Conservation (phyloP, 2,329 filamentous ascomycete genomes). For the Cordyceps militaris region DNA sequence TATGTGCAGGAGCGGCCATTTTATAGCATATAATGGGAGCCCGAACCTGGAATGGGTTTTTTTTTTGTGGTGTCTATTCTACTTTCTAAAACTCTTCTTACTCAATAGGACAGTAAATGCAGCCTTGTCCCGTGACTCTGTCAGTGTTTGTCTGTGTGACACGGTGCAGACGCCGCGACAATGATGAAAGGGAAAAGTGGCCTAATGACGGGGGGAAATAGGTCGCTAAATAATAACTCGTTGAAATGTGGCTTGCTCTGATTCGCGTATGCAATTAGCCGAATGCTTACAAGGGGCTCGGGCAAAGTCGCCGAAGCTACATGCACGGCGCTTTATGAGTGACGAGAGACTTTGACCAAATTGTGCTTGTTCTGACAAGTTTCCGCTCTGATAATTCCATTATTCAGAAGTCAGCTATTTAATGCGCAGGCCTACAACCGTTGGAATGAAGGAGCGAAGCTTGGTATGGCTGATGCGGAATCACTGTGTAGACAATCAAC, state of each 20-base stretch:
- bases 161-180: not conserved
- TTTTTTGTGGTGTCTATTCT: not conserved
- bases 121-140: not conserved
- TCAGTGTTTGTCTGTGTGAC: not conserved
- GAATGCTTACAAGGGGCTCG: not conserved
- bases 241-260: not conserved
- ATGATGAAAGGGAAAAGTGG: not conserved
- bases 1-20: conserved; percentile 20
- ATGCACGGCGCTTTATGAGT: not conserved
- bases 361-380: not conserved
- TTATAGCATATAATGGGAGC: conserved; percentile 26
- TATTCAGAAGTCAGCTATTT: too few relatives aligned
- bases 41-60: conserved; percentile 11
- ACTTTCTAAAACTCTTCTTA: not conserved
- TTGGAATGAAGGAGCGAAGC: too few relatives aligned
- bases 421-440: too few relatives aligned
- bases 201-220: not conserved
- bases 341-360: not conserved
- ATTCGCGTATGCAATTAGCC: conserved; percentile 7
- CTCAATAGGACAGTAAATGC: not conserved
- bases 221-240: not conserved
- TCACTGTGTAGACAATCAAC: too few relatives aligned
- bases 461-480: too few relatives aligned
- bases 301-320: not conserved
- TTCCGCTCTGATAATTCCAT: too few relatives aligned